These are phyloP conservation scores for Juncus inflexus DNA, from an alignment of 176 grass and related monocot genomes.

Conservation along the genomic window DNA sequence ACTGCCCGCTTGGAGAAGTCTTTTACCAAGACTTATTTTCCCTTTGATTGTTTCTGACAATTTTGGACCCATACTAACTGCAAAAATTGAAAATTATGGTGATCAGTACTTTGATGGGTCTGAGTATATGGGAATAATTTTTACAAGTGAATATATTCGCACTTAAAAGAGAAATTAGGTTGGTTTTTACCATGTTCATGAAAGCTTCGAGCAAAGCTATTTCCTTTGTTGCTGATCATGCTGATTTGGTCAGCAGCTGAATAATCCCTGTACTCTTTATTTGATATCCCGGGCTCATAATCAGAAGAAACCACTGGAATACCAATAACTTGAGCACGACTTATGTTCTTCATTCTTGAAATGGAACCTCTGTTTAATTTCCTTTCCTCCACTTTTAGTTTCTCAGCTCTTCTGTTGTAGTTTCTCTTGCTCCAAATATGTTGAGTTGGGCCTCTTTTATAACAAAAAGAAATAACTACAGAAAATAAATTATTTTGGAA, in stretches of 20 bases:
- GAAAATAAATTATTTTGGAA: no score
- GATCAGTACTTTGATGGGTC: neutral
- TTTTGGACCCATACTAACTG: neutral
- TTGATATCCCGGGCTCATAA: constrained; percentile 27
- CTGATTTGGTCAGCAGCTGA: constrained; percentile 37
- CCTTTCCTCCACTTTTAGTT: neutral
- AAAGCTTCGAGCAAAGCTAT: neutral
- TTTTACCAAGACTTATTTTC: constrained; percentile 52
- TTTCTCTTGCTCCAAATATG: neutral
- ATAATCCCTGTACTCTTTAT: constrained; percentile 26
- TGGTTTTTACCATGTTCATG: neutral
- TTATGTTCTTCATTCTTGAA: constrained; percentile 35
- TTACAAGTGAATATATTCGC: neutral
- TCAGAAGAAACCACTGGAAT: constrained; percentile 37
- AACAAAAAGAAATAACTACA: neutral
- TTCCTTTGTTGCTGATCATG: constrained; percentile 35
- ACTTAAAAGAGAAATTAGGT: neutral
- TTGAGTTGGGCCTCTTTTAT: neutral
- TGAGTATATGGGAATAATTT: neutral
- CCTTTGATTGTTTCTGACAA: constrained; percentile 58
- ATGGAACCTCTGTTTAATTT: neutral
- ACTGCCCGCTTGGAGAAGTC: constrained; percentile 59
- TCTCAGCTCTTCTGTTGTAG: neutral
- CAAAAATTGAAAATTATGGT: neutral
- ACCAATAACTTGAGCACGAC: constrained; percentile 40